Conservation (phyloP, 2,329 filamentous ascomycete genomes). For the Beauveria sp. region DNA sequence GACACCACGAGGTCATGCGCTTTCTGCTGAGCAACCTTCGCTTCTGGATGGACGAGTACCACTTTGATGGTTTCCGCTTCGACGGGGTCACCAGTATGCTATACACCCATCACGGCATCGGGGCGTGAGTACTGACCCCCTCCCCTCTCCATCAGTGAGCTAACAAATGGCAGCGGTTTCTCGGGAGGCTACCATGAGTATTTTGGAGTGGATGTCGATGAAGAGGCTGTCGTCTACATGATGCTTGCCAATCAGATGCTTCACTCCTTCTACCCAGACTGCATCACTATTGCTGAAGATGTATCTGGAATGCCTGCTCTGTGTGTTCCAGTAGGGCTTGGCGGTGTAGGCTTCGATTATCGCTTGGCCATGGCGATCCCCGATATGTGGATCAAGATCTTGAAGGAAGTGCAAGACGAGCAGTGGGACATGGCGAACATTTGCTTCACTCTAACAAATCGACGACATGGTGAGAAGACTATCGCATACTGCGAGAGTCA, state of each 20-base stretch:
- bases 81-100: constrained; percentile 99
- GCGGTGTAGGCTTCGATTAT: constrained; percentile 95
- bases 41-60: constrained; percentile 99
- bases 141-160: neutral
- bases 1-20: constrained; percentile 86
- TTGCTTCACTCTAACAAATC: constrained; percentile 81
- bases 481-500: constrained; percentile 97
- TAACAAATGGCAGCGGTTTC: constrained; percentile 62
- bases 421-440: constrained; percentile 88
- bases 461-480: constrained; percentile 92
- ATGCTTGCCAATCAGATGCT: constrained; percentile 97
- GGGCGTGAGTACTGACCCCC: constrained; percentile 58
- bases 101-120: constrained; percentile 91
- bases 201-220: constrained; percentile 81
- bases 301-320: constrained; percentile 98
- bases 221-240: constrained; percentile 89
- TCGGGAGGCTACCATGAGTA: constrained; percentile 98
- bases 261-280: constrained; percentile 78
- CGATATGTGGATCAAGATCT: constrained; percentile 97
- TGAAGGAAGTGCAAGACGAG: constrained; percentile 87
- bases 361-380: constrained; percentile 95
- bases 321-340: constrained; percentile 75
- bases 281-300: constrained; percentile 91
- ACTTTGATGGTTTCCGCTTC: constrained; percentile 95
- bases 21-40: constrained; percentile 92